Base-by-base conservation (phyloP, 2,329 filamentous ascomycete genomes). In the Coniochaeta sp. region DNA sequence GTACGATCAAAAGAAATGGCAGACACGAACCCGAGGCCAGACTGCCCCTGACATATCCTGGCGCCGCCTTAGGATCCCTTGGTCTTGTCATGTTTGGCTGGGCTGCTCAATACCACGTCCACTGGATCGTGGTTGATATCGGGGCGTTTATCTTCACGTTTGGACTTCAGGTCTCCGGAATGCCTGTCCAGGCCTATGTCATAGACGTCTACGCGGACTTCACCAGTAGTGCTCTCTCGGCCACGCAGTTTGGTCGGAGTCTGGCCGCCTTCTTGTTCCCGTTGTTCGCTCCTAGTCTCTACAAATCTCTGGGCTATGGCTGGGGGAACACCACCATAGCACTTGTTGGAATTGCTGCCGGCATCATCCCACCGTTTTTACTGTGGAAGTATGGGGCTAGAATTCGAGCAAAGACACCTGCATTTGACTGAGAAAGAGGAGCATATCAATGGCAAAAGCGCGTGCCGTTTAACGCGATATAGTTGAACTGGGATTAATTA, bases 231-330 rank as follows among this genome's bases (percentile, higher is more conserved):
- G 80, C 80, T 0, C 71, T 77, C 19, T 79, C 79, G 1, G 80
- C 80, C 1, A 63, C 69, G 34, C 78, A 78, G 60, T 78, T 83
- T 56, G 64, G 79, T 6, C 67, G 67, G 8, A 81, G 76, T 8
- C 64, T 83, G 56, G 70, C 73, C 1, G 80, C 77, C 0, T 82
- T 81, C 62, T 62, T 75, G 17, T 82, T 83, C 52, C 80, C 81
- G 0, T 63, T 83, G 0, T 81, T 82, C 62, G 78, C 77, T 0
- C 79, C 79, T 0, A 68, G 64, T 24, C 70, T 77, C 64, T 77
- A 75, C 50, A 36, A 22, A 5, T 61, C 58, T 0, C 65, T 77
- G 1, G 73, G 74, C 0, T 76, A 77, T 36, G 74, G 74, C 2
- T 75, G 72, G 71, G 58, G 58, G 1, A 55, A 59, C 24, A 59